Base-by-base conservation (phyloP, 441 rosid genomes). In the Manihot esculenta region DNA sequence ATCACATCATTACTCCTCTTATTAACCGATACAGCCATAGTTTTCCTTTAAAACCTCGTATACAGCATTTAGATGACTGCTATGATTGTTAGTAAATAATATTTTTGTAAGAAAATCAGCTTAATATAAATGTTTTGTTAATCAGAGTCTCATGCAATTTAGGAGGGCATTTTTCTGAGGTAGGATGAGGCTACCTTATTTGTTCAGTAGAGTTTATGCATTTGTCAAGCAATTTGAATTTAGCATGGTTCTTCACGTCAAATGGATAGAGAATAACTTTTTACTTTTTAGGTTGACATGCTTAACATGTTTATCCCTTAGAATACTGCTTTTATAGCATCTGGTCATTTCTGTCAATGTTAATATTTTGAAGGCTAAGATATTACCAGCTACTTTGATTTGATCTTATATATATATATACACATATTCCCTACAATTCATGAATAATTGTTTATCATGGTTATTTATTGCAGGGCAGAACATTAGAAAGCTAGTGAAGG, bases 401-500 rank as follows among this genome's bases (percentile, higher is more conserved):
- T 3, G n/a, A n/a, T n/a, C n/a, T n/a, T 3, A 30, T 1, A 30
- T 6, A 0, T 35, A 35, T 35, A 2, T 35, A 35, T 35, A 35
- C 5, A 35, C 3, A 1, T 20, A 1, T 51, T 51, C 12, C 24
- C 0, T 18, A 27, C 4, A 2, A 30, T 10, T 23, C 33, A 9
- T 21, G 26, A 24, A 2, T 35, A 38, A 62, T 38, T 41, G 44
- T 58, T 51, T 23, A 13, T n/a, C 15, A 58, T 27, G 47, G 11
- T 49, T 60, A 35, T 10, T 44, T 69, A 68, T 35, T 56, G 64
- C 86, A 90, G 99, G 97, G 73, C 97, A 89, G 78, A 92, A 92
- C 77, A 81, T 94, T 42, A 90, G 99, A 87, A 94, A 92, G 78
- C 82, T 94, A 60, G 97, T 94, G 72, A 94, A 94, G 83, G 98